These are phyloP conservation scores for Rickenella mellea DNA, from an alignment of 768 basidiomycete species.

Conservation along the genomic window DNA sequence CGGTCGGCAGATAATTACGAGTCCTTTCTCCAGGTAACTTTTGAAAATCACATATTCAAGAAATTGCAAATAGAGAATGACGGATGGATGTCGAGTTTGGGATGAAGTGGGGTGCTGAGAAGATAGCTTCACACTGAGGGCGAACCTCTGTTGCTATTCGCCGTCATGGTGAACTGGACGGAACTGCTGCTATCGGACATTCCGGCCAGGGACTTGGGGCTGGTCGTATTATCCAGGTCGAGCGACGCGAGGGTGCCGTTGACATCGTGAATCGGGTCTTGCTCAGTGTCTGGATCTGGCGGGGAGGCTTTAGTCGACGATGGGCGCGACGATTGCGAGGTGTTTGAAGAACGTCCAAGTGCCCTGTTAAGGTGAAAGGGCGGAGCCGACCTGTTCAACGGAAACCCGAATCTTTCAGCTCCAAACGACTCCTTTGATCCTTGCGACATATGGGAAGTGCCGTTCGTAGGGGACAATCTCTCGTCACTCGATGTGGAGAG, in stretches of 20 bases:
- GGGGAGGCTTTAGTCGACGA: conserved; percentile 32
- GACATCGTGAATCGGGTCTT: conserved; percentile 54
- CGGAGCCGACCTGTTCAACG: not conserved
- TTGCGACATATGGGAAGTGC: not conserved
- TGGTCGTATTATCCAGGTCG: conserved; percentile 57
- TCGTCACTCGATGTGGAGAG: not conserved
- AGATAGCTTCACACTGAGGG: too few relatives aligned
- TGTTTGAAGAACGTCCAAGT: not conserved
- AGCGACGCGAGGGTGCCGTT: conserved; percentile 73
- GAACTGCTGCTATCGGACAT: too few relatives aligned
- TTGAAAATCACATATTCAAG: too few relatives aligned
- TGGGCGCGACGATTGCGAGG: conserved; percentile 30
- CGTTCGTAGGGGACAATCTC: not conserved
- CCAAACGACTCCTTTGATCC: not conserved
- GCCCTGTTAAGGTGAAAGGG: not conserved
- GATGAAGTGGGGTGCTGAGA: too few relatives aligned
- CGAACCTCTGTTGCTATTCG: too few relatives aligned
- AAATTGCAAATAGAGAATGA: too few relatives aligned
- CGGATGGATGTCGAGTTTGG: too few relatives aligned
- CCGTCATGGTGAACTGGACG: too few relatives aligned
- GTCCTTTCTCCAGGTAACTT: too few relatives aligned
- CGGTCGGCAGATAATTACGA: too few relatives aligned
- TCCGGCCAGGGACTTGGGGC: too few relatives aligned
- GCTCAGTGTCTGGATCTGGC: conserved; percentile 26
- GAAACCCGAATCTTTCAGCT: not conserved